Base-by-base conservation (phyloP, 2,329 filamentous ascomycete species). In the Rachicladosporium sp. region DNA sequence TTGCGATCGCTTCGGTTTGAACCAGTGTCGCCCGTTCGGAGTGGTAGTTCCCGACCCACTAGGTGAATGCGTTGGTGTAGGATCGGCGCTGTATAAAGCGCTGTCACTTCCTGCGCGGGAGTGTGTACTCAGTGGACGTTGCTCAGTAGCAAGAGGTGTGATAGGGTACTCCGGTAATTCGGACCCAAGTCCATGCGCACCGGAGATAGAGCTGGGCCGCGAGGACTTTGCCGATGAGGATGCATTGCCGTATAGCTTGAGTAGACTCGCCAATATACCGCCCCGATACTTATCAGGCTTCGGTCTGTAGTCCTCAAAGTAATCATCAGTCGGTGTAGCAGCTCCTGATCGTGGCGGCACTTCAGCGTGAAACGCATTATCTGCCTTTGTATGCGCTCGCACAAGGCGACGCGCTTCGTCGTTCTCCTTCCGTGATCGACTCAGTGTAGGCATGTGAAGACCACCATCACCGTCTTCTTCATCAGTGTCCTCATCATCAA, bases 211-310 rank as follows among this genome's bases (percentile, higher is more conserved):
- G 15, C 15, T 19, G 15, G 15, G 15, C 15, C 15, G 15, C 15
- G 15, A 19, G 15, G 15, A 19, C 15, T 19, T 19, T 19, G 15
- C 15, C 15, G 15, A 19, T 19, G 15, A 19, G 15, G 15, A 19
- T 19, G 15, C 15, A 19, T 19, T 19, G 15, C 76, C 70, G 52
- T 84, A 80, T 7, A 87, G 67, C 57, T 79, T 83, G 36, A 91
- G 64, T 0, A 93, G 64, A 0, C 78, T 80, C 2, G 79, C 78
- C 1, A 93, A 65, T 35, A 89, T 74, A 23, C 85, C 82, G 23
- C 78, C 80, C 36, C 78, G 75, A 56, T 84, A 88, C 46, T 79
- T 73, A 13, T 68, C 62, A 4, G 82, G 82, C 32, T 70, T 68
- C 33, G 79, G 76, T 11, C 83, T 73, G 52, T 83, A 84, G 41